phyloP scores from a whole-genome alignment of 345 rosid species.

The Isatis tinctoria region DNA sequence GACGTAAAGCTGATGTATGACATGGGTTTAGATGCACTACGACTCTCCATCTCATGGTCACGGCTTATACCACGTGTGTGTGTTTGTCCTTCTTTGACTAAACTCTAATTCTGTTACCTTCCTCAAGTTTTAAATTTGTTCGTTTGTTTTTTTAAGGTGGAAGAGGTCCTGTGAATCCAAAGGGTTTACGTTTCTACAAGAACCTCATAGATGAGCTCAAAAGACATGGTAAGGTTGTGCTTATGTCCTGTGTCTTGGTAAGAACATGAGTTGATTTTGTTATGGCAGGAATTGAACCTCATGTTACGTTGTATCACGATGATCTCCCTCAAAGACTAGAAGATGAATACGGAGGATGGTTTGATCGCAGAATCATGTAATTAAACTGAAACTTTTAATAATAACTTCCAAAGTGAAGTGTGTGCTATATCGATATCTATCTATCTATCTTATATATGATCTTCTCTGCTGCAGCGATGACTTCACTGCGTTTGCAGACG shows the following conservation, averaged over 20 bases:
- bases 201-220: slow-evolving; percentile 42
- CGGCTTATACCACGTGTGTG: slow-evolving; percentile 66
- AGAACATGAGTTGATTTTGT: neutral
- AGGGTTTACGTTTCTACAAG: slow-evolving; percentile 52
- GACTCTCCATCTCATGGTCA: slow-evolving; percentile 75
- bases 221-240: slow-evolving; percentile 33
- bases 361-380: slow-evolving; percentile 49
- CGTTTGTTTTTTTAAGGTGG: slow-evolving; percentile 40
- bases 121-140: neutral
- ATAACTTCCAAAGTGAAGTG: neutral
- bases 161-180: slow-evolving; percentile 54
- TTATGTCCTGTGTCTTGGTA: too few relatives aligned
- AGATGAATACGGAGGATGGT: slow-evolving; percentile 75
- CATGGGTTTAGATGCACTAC: slow-evolving; percentile 54
- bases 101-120: neutral
- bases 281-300: slow-evolving; percentile 47
- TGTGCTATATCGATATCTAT: neutral
- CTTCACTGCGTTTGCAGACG: slow-evolving; percentile 62
- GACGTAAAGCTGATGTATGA: slow-evolving; percentile 66
- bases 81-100: neutral
- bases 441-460: neutral
- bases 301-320: slow-evolving; percentile 43
- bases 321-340: slow-evolving; percentile 68
- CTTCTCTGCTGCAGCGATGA: slow-evolving; percentile 49
- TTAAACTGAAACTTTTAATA: neutral